These are phyloP conservation scores for Mycena albidolilacea DNA, from an alignment of 768 basidiomycete species.

Conservation along the genomic window DNA sequence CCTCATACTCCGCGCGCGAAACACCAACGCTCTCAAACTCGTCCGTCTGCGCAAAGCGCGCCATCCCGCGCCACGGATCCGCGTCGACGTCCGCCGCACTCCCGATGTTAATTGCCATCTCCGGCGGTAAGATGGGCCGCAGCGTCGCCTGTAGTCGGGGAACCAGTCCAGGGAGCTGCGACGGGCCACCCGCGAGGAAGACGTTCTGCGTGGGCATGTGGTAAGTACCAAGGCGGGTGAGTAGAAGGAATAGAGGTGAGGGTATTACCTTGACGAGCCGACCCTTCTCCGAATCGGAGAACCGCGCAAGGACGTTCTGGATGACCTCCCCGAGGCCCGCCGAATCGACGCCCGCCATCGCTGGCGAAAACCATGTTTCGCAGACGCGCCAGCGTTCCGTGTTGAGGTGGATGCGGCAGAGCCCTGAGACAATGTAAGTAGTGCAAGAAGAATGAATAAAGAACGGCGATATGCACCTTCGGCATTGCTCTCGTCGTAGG, in stretches of 20 bases:
- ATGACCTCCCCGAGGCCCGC: constrained; percentile 95
- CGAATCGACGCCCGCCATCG: constrained; percentile 95
- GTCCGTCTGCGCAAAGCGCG: constrained; percentile 72
- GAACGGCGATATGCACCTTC: constrained; percentile 58
- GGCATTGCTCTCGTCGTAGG: constrained; percentile 82
- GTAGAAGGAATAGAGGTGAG: neutral
- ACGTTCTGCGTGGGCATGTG: constrained; percentile 72
- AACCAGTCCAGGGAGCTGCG: constrained; percentile 78
- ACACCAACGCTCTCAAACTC: constrained; percentile 72
- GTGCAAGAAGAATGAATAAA: neutral
- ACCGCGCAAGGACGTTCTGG: constrained; percentile 84
- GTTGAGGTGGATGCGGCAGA: constrained; percentile 88
- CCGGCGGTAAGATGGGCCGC: constrained; percentile 89
- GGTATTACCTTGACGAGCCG: constrained; percentile 80
- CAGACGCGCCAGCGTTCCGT: constrained; percentile 92
- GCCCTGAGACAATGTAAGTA: constrained; percentile 53
- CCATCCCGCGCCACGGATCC: constrained; percentile 97
- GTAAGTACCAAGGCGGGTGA: neutral
- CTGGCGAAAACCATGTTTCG: constrained; percentile 93
- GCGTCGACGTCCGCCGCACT: constrained; percentile 75
- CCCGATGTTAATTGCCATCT: constrained; percentile 76
- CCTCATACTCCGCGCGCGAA: constrained; percentile 88
- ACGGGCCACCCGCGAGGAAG: constrained; percentile 89
- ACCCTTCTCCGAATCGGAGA: constrained; percentile 75
- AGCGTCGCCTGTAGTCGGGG: constrained; percentile 80